These are phyloP conservation scores for Diplodia mutila DNA, from an alignment of 2,329 filamentous ascomycete species.

Conservation along the genomic window DNA sequence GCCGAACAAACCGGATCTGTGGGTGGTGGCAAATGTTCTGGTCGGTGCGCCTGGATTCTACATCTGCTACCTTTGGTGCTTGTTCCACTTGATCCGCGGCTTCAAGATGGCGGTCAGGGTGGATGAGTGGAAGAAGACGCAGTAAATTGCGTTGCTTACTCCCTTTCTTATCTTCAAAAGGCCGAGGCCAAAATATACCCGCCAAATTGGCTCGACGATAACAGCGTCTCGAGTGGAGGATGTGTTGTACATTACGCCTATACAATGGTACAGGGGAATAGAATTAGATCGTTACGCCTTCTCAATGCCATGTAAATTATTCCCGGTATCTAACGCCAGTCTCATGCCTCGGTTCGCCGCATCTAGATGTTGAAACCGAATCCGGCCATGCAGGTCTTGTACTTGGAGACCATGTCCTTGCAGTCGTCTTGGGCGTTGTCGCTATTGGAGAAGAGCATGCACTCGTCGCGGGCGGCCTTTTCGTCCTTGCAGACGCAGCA, in stretches of 20 bases:
- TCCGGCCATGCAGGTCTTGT: constrained; percentile 88
- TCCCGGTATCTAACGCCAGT: constrained; percentile 36
- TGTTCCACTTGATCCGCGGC: constrained; percentile 62
- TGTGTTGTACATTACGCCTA: constrained; percentile 13
- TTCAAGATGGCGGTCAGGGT: constrained; percentile 28
- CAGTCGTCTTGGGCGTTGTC: constrained; percentile 84
- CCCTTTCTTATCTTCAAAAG: not conserved
- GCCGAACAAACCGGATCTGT: constrained; percentile 81
- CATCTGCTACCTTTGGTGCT: constrained; percentile 89
- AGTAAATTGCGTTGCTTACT: constrained; percentile 31
- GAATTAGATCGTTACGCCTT: constrained; percentile 10
- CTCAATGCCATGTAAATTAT: constrained; percentile 39
- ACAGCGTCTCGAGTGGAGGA: constrained; percentile 9
- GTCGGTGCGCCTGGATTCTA: constrained; percentile 84
- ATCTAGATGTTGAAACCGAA: constrained; percentile 75
- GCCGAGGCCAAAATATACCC: constrained; percentile 9
- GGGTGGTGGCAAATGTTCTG: constrained; percentile 89
- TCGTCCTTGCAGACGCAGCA: constrained; percentile 98
- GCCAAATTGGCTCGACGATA: not conserved
- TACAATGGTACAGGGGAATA: constrained; percentile 3
- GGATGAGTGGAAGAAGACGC: constrained; percentile 47
- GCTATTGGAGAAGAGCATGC: constrained; percentile 94
- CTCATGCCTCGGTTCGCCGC: not conserved
- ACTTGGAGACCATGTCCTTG: constrained; percentile 78
- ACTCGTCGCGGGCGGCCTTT: constrained; percentile 91